phyloP scores from a whole-genome alignment of 2,329 filamentous ascomycete species.

The Fusarium sp. region DNA sequence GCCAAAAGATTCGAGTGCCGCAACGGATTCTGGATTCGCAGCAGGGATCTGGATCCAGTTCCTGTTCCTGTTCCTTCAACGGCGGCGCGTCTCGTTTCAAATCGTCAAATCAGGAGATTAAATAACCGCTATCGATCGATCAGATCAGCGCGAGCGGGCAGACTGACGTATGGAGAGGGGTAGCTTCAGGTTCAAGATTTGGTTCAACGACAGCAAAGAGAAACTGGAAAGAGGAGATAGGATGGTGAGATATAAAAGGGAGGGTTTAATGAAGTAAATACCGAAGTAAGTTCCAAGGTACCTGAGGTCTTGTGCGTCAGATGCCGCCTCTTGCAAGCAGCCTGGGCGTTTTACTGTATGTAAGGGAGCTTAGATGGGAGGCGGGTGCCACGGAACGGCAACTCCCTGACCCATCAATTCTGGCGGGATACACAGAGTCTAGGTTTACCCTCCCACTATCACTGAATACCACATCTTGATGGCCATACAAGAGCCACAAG shows the following conservation, averaged over 20 bases:
- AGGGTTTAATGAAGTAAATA: neutral
- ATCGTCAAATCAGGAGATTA: slow-evolving; percentile 2
- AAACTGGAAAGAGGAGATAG: neutral
- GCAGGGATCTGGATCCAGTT: slow-evolving; percentile 33
- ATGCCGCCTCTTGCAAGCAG: slow-evolving; percentile 20
- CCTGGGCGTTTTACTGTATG: neutral
- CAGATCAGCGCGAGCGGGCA: neutral
- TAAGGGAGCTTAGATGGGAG: slow-evolving; percentile 3
- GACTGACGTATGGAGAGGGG: slow-evolving; percentile 19
- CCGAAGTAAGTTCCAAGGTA: neutral
- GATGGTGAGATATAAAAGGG: neutral
- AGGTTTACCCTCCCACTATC: neutral
- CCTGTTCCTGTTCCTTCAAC: slow-evolving; percentile 7
- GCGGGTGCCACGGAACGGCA: slow-evolving; percentile 8
- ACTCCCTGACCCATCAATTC: slow-evolving; percentile 15
- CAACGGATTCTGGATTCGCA: slow-evolving; percentile 23
- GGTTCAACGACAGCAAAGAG: neutral
- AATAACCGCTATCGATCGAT: slow-evolving; percentile 1
- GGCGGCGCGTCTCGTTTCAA: slow-evolving; percentile 28
- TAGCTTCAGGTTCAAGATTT: neutral
- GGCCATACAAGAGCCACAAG: slow-evolving; percentile 4
- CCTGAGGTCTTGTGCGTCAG: slow-evolving; percentile 31
- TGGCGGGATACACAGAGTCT: neutral
- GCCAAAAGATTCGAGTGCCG: slow-evolving; percentile 7
- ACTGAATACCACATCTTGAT: slow-evolving; percentile 3